These are phyloP conservation scores for Allium fistulosum DNA, from an alignment of 106 monocot genomes.

Conservation along the genomic window DNA sequence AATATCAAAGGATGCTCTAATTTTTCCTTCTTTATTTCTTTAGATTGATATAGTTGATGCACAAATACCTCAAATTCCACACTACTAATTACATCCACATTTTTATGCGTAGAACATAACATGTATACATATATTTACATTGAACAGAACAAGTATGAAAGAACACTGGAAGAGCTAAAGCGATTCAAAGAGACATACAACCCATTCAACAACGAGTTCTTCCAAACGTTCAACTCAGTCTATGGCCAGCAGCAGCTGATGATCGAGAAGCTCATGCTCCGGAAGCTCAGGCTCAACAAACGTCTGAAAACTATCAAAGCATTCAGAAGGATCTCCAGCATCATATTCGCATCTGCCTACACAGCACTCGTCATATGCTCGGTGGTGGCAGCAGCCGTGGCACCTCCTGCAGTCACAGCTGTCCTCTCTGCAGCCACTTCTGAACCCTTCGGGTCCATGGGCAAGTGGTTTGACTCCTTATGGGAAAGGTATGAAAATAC, in stretches of 20 bases:
- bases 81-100: no score
- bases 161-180: constrained; percentile 27
- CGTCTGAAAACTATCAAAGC: constrained; percentile 28
- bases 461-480: constrained; percentile 52
- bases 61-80: no score
- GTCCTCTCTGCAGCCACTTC: constrained; percentile 35
- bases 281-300: constrained; percentile 37
- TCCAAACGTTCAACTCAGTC: constrained; percentile 29
- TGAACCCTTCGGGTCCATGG: constrained; percentile 33
- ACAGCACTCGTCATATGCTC: constrained; percentile 46
- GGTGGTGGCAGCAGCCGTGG: constrained; percentile 39
- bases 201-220: constrained; percentile 49
- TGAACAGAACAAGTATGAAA: background rate
- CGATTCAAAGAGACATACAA: constrained; percentile 27
- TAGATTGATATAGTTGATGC: no score
- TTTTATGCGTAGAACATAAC: no score
- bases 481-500: constrained; percentile 33
- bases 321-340: constrained; percentile 40
- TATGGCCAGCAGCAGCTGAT: constrained; percentile 31
- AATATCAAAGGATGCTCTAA: no score
- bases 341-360: constrained; percentile 30
- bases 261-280: constrained; percentile 20
- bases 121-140: no score
- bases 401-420: constrained; percentile 43
- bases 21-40: no score